Conservation (phyloP, 306 rosid species). For the Leucaena leucocephala region DNA sequence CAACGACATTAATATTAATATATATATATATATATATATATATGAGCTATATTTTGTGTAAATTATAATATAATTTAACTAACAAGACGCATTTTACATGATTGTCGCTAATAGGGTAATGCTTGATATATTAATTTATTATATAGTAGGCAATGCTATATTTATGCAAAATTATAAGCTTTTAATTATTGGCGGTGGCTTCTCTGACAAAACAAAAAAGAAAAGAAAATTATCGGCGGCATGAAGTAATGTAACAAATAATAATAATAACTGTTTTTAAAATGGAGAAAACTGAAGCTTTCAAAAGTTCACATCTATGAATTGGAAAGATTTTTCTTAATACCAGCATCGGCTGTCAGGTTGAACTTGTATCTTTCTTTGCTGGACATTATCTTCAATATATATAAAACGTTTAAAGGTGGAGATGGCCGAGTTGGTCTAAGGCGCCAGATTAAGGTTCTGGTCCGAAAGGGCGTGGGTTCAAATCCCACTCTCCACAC, state of each 20-base stretch:
- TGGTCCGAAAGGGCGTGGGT: slow-evolving; percentile 25
- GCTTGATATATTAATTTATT: too few species aligned
- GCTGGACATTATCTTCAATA: too few species aligned
- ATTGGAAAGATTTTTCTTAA: not conserved
- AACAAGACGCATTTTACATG: not conserved
- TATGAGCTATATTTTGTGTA: not conserved
- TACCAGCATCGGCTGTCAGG: too few species aligned
- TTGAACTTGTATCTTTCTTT: too few species aligned
- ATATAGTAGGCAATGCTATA: not conserved
- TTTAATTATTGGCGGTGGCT: not conserved
- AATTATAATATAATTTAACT: not conserved
- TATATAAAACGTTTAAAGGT: not conserved
- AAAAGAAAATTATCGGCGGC: not conserved
- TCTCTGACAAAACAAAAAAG: not conserved
- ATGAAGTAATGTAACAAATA: too few species aligned
- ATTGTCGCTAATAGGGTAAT: not conserved
- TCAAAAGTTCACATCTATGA: not conserved
- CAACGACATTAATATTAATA: not conserved
- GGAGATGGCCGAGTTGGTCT: slow-evolving; percentile 59
- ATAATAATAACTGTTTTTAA: not conserved
- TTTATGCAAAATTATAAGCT: not conserved
- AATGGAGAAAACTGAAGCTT: not conserved
- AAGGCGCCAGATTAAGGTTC: slow-evolving; percentile 56
- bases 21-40: not conserved
- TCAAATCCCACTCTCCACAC: slow-evolving; percentile 23